These are phyloP conservation scores for Sphagnurus paluster DNA, from an alignment of 1,284 basidiomycete genomes.

Conservation along the genomic window DNA sequence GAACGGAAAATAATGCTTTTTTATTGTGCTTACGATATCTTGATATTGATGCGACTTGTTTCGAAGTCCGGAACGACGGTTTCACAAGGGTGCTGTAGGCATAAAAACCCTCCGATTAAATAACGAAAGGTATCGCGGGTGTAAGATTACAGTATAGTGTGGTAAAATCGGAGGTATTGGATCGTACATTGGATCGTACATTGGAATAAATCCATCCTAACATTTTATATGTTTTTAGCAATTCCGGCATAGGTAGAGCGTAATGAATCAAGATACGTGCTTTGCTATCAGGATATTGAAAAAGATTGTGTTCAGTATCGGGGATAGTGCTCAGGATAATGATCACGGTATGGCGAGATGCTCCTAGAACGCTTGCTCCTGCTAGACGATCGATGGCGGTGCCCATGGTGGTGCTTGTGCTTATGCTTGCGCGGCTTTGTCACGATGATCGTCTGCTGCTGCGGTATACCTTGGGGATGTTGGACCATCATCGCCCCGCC, in stretches of 20 bases:
- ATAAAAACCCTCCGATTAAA: no score
- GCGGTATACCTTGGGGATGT: conserved; percentile 22
- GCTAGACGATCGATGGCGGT: conserved; percentile 22
- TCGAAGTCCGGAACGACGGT: no score
- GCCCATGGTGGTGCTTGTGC: conserved; percentile 30
- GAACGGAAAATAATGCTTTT: no score
- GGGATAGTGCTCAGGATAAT: conserved; percentile 9
- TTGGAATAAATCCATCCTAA: conserved; percentile 1
- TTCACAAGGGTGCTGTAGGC: no score
- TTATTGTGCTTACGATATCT: no score
- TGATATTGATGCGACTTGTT: no score
- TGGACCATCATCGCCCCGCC: conserved; percentile 13
- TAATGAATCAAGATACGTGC: neutral
- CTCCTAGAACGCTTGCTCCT: conserved; percentile 31
- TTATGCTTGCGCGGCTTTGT: conserved; percentile 32
- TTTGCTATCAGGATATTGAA: neutral
- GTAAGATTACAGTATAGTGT: no score
- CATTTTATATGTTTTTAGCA: neutral
- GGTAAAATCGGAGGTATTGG: no score
- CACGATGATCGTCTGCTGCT: conserved; percentile 35
- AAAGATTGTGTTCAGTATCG: conserved; percentile 2
- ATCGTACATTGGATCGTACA: neutral
- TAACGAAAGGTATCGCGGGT: no score
- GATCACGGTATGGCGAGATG: conserved; percentile 24
- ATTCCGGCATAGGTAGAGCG: neutral